phyloP scores from a whole-genome alignment of 1,139 yeast species.

The Arxiozyma heterogenica region DNA sequence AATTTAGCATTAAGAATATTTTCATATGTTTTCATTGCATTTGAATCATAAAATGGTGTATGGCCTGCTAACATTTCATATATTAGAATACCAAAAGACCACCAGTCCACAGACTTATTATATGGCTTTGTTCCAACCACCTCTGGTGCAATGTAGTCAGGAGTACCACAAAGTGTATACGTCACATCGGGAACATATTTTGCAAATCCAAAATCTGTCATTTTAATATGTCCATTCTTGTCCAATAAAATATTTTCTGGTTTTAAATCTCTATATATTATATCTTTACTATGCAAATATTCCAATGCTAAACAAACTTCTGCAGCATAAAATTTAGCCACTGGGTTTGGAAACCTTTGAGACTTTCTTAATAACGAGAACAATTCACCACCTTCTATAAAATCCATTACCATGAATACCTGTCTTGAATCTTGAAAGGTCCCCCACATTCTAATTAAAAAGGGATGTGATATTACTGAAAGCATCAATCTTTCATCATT shows the following conservation, averaged over 20 bases:
- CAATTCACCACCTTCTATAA: conserved; percentile 93
- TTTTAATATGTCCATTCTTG: conserved; percentile 85
- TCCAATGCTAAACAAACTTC: conserved; percentile 90
- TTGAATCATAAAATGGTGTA: conserved; percentile 93
- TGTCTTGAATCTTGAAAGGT: conserved; percentile 86
- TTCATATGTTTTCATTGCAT: conserved; percentile 95
- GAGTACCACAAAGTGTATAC: conserved; percentile 93
- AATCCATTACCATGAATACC: conserved; percentile 94
- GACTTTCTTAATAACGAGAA: conserved; percentile 81
- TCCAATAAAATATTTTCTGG: conserved; percentile 92
- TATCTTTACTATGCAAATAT: conserved; percentile 80
- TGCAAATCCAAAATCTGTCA: conserved; percentile 95
- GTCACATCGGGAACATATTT: conserved; percentile 91
- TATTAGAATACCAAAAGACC: conserved; percentile 93
- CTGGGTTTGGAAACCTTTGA: conserved; percentile 91
- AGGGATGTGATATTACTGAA: conserved; percentile 86
- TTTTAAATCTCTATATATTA: conserved; percentile 88
- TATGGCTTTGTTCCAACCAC: conserved; percentile 94
- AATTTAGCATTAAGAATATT: conserved; percentile 81
- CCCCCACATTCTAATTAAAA: conserved; percentile 94
- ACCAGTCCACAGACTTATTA: conserved; percentile 96
- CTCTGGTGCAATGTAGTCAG: conserved; percentile 96
- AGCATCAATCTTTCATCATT: conserved; percentile 93
- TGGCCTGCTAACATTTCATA: conserved; percentile 97
- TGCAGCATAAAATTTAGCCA: conserved; percentile 94